These are phyloP conservation scores for Ormosia emarginata DNA, from an alignment of 306 rosid genomes.

Conservation along the genomic window DNA sequence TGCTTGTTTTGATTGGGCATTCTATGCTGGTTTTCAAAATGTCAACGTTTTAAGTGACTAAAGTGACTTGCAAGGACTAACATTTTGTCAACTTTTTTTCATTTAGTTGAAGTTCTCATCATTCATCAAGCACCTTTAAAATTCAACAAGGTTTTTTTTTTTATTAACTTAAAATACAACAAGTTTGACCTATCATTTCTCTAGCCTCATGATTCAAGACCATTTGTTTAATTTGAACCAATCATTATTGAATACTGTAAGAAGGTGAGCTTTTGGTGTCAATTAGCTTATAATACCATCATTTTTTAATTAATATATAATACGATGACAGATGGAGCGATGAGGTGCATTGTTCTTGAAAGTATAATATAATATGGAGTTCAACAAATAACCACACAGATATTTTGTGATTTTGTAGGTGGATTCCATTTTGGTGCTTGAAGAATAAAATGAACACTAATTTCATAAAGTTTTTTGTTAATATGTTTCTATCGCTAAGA, in stretches of 20 bases:
- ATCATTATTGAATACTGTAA: background rate
- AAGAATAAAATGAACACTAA: background rate
- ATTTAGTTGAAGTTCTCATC: background rate
- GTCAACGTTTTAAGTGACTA: conserved; percentile 1
- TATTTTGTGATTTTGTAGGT: background rate
- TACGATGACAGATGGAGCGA: background rate
- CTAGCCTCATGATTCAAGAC: background rate
- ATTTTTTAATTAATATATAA: background rate
- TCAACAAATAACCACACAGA: background rate
- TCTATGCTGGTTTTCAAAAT: background rate
- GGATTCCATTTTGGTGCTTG: background rate
- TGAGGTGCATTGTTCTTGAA: background rate
- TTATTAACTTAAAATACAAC: background rate
- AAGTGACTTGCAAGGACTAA: conserved; percentile 10
- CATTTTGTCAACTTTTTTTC: background rate
- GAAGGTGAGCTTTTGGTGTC: background rate
- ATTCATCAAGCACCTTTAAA: background rate
- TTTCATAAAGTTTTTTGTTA: background rate
- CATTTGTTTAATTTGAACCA: background rate
- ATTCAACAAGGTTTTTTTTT: background rate
- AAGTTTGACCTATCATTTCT: background rate
- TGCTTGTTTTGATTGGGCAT: background rate
- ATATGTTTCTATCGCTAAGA: background rate
- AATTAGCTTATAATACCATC: background rate
- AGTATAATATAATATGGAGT: background rate